Percentiles rank a stretch among this genome's conserved stretches.
Conservation (phyloP, 1,139 yeast species). For the Saccharomyces hybrid region DNA sequence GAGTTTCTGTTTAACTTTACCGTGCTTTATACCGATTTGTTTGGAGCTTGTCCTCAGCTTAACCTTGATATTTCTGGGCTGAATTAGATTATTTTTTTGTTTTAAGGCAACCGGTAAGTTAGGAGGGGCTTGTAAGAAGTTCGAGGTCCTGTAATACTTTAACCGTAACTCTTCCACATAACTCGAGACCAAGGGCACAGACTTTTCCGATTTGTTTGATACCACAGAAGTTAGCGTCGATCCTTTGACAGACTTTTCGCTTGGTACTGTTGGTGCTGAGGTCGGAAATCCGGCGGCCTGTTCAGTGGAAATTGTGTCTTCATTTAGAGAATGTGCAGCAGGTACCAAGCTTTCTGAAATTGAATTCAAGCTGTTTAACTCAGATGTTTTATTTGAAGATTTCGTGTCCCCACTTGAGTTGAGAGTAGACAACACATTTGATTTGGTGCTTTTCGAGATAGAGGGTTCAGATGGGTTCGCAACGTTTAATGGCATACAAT, state of each 20-base stretch:
- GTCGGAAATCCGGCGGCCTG: not conserved
- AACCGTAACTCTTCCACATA: conserved; percentile 31
- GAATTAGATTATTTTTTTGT: conserved; percentile 29
- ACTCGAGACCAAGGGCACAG: conserved; percentile 28
- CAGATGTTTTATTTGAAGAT: not conserved
- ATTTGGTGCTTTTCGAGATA: not conserved
- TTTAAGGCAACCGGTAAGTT: conserved; percentile 29
- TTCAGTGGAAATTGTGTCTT: not conserved
- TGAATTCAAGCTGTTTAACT: not conserved
- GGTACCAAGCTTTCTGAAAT: not conserved
- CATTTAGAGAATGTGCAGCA: not conserved
- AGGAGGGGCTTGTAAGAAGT: conserved; percentile 31
- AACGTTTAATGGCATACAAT: not conserved
- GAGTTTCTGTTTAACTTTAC: conserved; percentile 31
- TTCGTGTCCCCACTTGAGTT: not conserved
- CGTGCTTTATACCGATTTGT: conserved; percentile 34
- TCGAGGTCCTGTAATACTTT: conserved; percentile 29
- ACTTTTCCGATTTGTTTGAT: conserved; percentile 18
- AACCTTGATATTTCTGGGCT: conserved; percentile 31
- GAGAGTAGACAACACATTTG: not conserved
- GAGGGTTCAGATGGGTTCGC: not conserved
- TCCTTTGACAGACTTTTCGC: conserved; percentile 1
- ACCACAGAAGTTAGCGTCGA: conserved; percentile 6
- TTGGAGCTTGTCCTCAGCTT: conserved; percentile 31
- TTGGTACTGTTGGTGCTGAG: not conserved